These are phyloP conservation scores for Daldinia childiae DNA, from an alignment of 495 filamentous ascomycete species.

Conservation along the genomic window DNA sequence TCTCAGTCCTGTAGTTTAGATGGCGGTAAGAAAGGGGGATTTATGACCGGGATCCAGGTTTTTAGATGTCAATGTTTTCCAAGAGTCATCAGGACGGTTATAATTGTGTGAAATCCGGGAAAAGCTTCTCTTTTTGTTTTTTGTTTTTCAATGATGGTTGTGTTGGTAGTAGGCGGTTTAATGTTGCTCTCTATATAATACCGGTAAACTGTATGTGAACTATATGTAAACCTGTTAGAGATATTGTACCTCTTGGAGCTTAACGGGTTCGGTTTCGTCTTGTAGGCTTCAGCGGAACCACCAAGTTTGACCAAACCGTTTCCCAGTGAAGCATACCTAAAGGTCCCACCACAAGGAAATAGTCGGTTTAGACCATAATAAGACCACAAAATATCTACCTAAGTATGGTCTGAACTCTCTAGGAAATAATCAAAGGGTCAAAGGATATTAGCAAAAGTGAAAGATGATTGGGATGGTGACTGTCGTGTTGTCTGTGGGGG, in stretches of 20 bases:
- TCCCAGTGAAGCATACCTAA: constrained; percentile 27
- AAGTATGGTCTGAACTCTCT: constrained; percentile 13
- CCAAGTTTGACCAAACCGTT: constrained; percentile 3
- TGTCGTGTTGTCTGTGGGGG: constrained; percentile 54
- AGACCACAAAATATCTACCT: constrained; percentile 6
- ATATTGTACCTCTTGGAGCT: constrained; percentile 3
- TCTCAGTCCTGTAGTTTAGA: constrained; percentile 27
- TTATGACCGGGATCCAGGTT: constrained; percentile 15
- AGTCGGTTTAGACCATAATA: constrained; percentile 23
- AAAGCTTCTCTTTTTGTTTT: neutral
- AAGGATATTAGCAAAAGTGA: constrained; percentile 33
- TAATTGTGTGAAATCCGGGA: constrained; percentile 1
- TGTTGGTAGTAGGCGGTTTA: constrained; percentile 10
- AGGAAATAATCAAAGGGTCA: constrained; percentile 22
- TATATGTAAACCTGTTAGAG: constrained; percentile 25
- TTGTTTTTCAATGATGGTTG: neutral
- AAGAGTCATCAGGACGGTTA: constrained; percentile 1
- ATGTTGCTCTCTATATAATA: constrained; percentile 14
- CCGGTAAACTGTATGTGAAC: constrained; percentile 4
- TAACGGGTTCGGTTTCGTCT: neutral
- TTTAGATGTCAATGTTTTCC: constrained; percentile 12
- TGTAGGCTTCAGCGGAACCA: neutral
- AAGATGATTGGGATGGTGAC: constrained; percentile 45
- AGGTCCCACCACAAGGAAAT: constrained; percentile 31
- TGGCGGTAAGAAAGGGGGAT: constrained; percentile 20